Percentiles rank a stretch among this genome's conserved stretches.
Conservation (phyloP, 495 filamentous ascomycete species). For the Podospora comata region DNA sequence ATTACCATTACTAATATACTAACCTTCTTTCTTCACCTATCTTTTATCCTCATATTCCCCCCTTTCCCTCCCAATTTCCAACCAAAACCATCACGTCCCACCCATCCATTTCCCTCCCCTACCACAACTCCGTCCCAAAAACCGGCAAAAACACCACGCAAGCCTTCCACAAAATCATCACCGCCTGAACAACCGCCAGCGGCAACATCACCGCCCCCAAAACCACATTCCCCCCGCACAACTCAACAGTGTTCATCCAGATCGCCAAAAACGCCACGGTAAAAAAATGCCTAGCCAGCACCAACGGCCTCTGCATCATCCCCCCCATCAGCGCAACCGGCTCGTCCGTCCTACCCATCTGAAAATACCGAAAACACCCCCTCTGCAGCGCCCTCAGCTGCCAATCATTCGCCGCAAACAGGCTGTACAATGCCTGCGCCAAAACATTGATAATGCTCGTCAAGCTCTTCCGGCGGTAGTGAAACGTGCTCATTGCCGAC, state of each 20-base stretch:
- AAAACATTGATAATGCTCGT: constrained; percentile 93
- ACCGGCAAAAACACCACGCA: constrained; percentile 87
- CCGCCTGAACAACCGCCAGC: constrained; percentile 54
- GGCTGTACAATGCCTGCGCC: constrained; percentile 81
- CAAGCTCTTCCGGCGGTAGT: constrained; percentile 80
- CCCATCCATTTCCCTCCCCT: neutral
- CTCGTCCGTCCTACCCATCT: constrained; percentile 69
- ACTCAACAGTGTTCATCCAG: constrained; percentile 63
- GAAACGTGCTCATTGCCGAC: constrained; percentile 69
- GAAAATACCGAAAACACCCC: constrained; percentile 93
- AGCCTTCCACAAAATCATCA: constrained; percentile 78
- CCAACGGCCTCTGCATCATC: constrained; percentile 69
- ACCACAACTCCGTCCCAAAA: constrained; percentile 57
- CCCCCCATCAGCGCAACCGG: constrained; percentile 83
- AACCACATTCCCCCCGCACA: constrained; percentile 33
- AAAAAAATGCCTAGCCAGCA: constrained; percentile 92
- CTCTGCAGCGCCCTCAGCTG: constrained; percentile 77
- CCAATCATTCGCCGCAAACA: constrained; percentile 83
- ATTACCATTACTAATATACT: constrained; percentile 27
- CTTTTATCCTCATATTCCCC: neutral
- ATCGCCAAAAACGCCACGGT: constrained; percentile 85
- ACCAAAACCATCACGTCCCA: neutral
- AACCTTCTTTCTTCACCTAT: neutral
- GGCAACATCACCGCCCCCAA: constrained; percentile 59
- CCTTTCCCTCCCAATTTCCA: neutral